Evolutionary conservation across 352 stramenopile species (phyloP).

Genomic region (Elongisporangium undulatum): DNA sequence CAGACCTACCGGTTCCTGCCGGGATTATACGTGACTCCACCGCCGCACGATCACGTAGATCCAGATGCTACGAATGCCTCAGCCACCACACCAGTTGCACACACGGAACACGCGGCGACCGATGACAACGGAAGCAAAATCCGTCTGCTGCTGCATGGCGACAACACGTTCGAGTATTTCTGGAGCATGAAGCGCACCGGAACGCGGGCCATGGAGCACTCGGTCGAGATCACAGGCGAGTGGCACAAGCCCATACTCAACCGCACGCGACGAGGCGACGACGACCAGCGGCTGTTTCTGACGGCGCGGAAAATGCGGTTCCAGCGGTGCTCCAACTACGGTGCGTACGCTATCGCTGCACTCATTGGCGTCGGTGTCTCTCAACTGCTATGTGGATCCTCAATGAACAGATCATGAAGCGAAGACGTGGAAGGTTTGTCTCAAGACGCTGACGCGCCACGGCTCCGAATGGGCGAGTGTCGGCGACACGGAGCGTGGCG

Average conservation of each 20-base stretch:
- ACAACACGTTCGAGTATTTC: constrained; percentile 80
- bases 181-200: constrained; percentile 57
- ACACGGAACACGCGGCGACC: background rate
- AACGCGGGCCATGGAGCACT: constrained; percentile 62
- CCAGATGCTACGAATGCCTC: constrained; percentile 3
- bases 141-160: constrained; percentile 57
- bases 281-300: constrained; percentile 75
- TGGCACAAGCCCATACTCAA: constrained; percentile 79
- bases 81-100: background rate
- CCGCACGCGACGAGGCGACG: constrained; percentile 58
- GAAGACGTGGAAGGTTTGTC: constrained; percentile 55
- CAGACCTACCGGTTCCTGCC: constrained; percentile 21
- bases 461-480: constrained; percentile 68
- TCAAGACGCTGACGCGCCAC: constrained; percentile 68
- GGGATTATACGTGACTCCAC: background rate
- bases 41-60: constrained; percentile 11
- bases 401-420: constrained; percentile 47
- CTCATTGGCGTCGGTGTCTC: background rate
- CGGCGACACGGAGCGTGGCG: constrained; percentile 54
- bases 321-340: constrained; percentile 67
- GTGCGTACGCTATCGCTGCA: constrained; percentile 16
- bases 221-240: constrained; percentile 52
- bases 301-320: constrained; percentile 54
- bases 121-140: constrained; percentile 31
- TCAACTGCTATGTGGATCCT: constrained; percentile 1